Evolutionary conservation across 1,139 yeast genomes (phyloP).

Genomic region (Taphrina flavorubra): DNA sequence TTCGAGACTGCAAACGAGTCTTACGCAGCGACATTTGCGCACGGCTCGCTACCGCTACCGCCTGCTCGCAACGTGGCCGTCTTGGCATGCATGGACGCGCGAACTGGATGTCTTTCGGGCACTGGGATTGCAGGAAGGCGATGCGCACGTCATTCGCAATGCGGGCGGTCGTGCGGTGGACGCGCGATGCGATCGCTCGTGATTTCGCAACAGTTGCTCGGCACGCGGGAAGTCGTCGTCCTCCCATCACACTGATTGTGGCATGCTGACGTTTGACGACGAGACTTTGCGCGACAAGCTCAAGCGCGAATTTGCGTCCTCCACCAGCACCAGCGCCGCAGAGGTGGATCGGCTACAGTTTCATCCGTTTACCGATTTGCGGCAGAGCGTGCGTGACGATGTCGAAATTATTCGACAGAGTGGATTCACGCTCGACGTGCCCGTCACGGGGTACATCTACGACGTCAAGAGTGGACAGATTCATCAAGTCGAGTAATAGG

Average conservation of each 20-base stretch:
- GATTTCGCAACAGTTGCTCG: slow-evolving; percentile 54
- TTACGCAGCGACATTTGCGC: slow-evolving; percentile 45
- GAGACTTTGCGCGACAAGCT: slow-evolving; percentile 50
- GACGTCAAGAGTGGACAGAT: slow-evolving; percentile 54
- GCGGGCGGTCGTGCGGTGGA: slow-evolving; percentile 58
- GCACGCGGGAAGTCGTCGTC: slow-evolving; percentile 55
- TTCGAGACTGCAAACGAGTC: slow-evolving; percentile 45
- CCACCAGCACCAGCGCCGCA: slow-evolving; percentile 37
- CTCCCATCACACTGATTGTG: slow-evolving; percentile 52
- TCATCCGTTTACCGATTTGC: slow-evolving; percentile 53
- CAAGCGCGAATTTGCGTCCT: slow-evolving; percentile 50
- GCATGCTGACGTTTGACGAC: slow-evolving; percentile 55
- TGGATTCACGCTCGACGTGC: slow-evolving; percentile 50
- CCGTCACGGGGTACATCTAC: slow-evolving; percentile 54
- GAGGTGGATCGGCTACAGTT: slow-evolving; percentile 47
- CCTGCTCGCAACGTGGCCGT: slow-evolving; percentile 55
- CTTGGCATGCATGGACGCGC: slow-evolving; percentile 58
- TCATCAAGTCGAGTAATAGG: slow-evolving; percentile 34
- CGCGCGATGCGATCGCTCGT: slow-evolving; percentile 55
- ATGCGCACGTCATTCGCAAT: slow-evolving; percentile 58
- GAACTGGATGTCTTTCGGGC: slow-evolving; percentile 56
- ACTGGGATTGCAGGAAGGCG: slow-evolving; percentile 56
- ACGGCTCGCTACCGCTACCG: slow-evolving; percentile 51
- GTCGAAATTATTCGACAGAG: slow-evolving; percentile 50
- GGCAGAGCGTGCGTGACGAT: slow-evolving; percentile 54